Evolutionary conservation across 1,284 basidiomycete species (phyloP).

Genomic region (Sanghuangporus baumii): DNA sequence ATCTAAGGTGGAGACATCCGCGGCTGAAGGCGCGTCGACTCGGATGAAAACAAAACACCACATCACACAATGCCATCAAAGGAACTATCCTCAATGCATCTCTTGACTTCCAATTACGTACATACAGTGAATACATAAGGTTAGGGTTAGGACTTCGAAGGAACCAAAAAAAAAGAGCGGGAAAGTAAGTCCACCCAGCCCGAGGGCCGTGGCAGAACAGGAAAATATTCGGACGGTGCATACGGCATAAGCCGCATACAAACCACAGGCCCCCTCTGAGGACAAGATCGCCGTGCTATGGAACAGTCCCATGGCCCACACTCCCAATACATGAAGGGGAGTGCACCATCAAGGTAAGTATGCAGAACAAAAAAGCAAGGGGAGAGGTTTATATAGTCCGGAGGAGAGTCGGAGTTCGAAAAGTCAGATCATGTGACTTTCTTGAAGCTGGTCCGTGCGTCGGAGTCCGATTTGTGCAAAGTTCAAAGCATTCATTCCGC

Average conservation of each 20-base stretch:
- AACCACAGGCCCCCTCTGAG: conserved; percentile 22
- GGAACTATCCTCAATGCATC: neutral
- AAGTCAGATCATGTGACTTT: neutral
- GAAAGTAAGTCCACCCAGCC: conserved; percentile 19
- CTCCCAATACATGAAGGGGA: conserved; percentile 29
- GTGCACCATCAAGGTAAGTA: conserved; percentile 43
- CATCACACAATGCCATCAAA: neutral
- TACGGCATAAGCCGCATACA: conserved; percentile 20
- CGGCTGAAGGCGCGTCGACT: no score
- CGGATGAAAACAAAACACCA: no score
- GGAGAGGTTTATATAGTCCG: neutral
- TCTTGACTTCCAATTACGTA: neutral
- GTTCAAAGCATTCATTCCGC: no score
- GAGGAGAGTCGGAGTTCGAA: neutral
- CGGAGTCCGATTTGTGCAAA: no score
- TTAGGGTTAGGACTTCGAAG: conserved; percentile 17
- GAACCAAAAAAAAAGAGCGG: conserved; percentile 13
- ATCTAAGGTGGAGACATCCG: no score
- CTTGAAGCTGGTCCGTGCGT: neutral
- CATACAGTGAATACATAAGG: neutral
- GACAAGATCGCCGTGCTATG: conserved; percentile 33
- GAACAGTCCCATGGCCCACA: conserved; percentile 25
- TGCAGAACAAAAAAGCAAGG: conserved; percentile 20
- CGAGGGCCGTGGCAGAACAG: conserved; percentile 19
- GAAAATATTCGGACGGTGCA: conserved; percentile 21